Conservation (phyloP, 2,329 filamentous ascomycete genomes). For the Fusarium nanum region DNA sequence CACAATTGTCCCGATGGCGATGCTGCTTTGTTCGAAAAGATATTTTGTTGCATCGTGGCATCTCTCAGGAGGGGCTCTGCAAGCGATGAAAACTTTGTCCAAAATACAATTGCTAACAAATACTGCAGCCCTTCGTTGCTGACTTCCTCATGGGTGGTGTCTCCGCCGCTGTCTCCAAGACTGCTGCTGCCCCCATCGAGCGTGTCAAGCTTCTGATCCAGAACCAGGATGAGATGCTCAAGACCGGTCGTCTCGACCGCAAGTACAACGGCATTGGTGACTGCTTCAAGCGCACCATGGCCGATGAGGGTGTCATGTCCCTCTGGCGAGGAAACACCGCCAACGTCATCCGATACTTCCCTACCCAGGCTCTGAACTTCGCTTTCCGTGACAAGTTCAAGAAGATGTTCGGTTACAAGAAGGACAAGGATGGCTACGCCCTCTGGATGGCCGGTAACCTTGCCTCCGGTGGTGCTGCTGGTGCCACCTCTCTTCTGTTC, state of each 20-base stretch:
- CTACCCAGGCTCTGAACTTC: conserved; percentile 99
- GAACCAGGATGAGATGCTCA: conserved; percentile 99
- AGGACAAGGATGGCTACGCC: conserved; percentile 97
- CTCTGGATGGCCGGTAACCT: conserved; percentile 99
- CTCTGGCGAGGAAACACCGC: conserved; percentile 99
- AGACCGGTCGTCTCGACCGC: conserved; percentile 96
- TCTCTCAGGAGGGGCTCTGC: conserved; percentile 1
- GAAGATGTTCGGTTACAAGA: conserved; percentile 99
- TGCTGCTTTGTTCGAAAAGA: background rate
- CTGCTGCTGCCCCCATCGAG: conserved; percentile 99
- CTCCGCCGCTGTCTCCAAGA: conserved; percentile 99
- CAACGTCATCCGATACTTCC: conserved; percentile 99
- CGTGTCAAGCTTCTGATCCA: conserved; percentile 99
- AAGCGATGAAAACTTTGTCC: background rate
- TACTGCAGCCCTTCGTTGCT: conserved; percentile 84
- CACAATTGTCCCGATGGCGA: background rate
- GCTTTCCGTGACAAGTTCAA: conserved; percentile 99
- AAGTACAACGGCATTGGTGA: conserved; percentile 95
- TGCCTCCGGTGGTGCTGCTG: conserved; percentile 98
- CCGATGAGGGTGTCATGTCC: conserved; percentile 91
- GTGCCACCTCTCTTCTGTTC: conserved; percentile 99
- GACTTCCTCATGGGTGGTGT: conserved; percentile 99
- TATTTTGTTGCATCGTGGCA: conserved; percentile 12
- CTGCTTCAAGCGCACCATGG: conserved; percentile 93
- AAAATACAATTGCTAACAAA: conserved; percentile 38